Base-by-base conservation (phyloP, 2,329 filamentous ascomycete genomes). In the Botrytis fragariae region DNA sequence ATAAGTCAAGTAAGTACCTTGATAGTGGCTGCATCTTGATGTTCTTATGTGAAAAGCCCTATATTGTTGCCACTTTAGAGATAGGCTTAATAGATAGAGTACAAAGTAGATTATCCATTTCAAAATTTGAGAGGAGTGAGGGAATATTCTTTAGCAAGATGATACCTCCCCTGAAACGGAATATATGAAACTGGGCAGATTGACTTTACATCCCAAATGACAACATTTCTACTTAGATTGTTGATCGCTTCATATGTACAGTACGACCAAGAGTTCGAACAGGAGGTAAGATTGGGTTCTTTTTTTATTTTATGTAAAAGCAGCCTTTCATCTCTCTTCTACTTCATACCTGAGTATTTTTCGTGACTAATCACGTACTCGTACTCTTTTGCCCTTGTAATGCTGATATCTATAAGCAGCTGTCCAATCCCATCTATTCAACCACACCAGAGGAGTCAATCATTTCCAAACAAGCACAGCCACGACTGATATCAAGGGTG, bases 401-500 rank as follows among this genome's bases (percentile, higher is more conserved):
- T 39, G 45, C 64, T 67, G 22, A 67, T 25, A 67, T 67, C 45
- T 35, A n/a, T 37, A 20, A n/a, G 29, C 16, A 32, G 37, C 25
- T 44, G 68, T 18, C 29, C 35, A 48, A 64, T 64, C 48, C 57
- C 32, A 45, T 48, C 57, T 9, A 54, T 54, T 32, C 64, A 54
- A 54, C 64, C 45, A 68, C 37, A 37, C 45, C 35, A 68, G 14
- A 57, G 51, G 64, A 51, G 65, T 68, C 48, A 68, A 42, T 57
- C 22, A 68, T 57, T 54, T 57, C 35, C 57, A 71, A 64, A 71
- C 44, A 63, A 71, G 44, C 69, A 72, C 69, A 72, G 69, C 69
- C 69, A 72, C 69, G 60, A 57, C 35, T 51, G 22, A 39, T 44
- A 39, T 35, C 69, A 57, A 68, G 65, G 62, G 35, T 57, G 14